Conservation (phyloP, 768 basidiomycete species). For the Russula emetica region DNA sequence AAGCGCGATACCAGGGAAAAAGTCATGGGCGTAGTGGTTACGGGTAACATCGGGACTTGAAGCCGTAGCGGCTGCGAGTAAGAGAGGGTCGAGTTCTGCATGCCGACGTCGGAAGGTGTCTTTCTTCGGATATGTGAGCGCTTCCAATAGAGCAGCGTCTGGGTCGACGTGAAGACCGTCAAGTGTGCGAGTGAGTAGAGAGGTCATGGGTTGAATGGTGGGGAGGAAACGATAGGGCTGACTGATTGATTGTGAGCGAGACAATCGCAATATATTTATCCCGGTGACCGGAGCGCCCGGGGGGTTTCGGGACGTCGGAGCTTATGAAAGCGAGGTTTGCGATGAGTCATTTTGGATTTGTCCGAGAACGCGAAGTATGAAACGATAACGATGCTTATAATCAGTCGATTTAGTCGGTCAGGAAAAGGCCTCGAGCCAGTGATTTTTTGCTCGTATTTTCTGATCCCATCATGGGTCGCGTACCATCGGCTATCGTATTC, state of each 20-base stretch:
- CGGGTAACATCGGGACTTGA: constrained; percentile 75
- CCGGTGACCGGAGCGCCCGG: not conserved
- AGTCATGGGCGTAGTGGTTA: constrained; percentile 82
- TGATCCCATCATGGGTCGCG: too few species aligned
- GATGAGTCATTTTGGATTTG: not conserved
- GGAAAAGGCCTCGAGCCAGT: too few species aligned
- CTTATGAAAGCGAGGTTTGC: not conserved
- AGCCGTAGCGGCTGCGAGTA: constrained; percentile 71
- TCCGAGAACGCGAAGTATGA: not conserved
- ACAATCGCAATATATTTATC: constrained; percentile 17
- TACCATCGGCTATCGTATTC: too few species aligned
- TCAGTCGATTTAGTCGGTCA: not conserved
- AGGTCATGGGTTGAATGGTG: constrained; percentile 27
- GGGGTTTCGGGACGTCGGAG: not conserved
- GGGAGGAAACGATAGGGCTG: not conserved
- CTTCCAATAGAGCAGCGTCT: constrained; percentile 62
- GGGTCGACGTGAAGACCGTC: constrained; percentile 35
- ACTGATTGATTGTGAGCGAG: not conserved
- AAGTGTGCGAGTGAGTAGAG: constrained; percentile 31
- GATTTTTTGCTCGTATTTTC: too few species aligned
- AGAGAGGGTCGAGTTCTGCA: constrained; percentile 70
- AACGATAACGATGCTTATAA: too few species aligned
- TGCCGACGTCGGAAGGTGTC: constrained; percentile 55
- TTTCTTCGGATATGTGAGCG: constrained; percentile 52
- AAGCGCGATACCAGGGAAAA: constrained; percentile 56